Percentiles rank a stretch among this genome's conserved stretches.
These are phyloP conservation scores for Agastache rugosa DNA, from an alignment of 257 asterid species.

Conservation along the genomic window DNA sequence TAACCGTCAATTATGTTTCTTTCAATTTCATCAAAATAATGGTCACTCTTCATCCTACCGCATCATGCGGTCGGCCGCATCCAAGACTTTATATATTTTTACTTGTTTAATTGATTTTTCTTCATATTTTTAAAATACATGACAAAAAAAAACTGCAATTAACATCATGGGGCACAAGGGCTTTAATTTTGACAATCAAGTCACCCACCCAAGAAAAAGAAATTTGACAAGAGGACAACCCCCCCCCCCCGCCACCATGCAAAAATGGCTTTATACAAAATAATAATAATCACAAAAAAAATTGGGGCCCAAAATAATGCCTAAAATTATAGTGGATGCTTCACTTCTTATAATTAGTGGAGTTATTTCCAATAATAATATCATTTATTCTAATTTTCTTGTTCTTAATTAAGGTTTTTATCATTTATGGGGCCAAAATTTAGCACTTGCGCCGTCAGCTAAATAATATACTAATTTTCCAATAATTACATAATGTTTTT, in stretches of 20 bases:
- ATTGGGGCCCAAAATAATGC: slow-evolving; percentile 50
- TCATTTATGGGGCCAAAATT: slow-evolving; percentile 56
- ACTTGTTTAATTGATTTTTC: background rate
- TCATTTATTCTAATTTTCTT: slow-evolving; percentile 26
- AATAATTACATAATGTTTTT: slow-evolving; percentile 33
- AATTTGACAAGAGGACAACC: slow-evolving; percentile 38
- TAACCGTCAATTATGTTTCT: no score
- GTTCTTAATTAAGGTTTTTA: slow-evolving; percentile 30
- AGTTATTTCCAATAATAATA: slow-evolving; percentile 28
- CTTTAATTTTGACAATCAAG: slow-evolving; percentile 45
- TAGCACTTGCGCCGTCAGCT: slow-evolving; percentile 80
- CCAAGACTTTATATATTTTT: background rate
- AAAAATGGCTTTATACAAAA: slow-evolving; percentile 53
- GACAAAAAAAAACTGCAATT: background rate
- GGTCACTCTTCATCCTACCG: no score
- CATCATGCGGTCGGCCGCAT: no score
- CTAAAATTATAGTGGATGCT: slow-evolving; percentile 53
- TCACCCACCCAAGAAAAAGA: slow-evolving; percentile 45
- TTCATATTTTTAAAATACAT: background rate
- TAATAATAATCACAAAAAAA: slow-evolving; percentile 57
- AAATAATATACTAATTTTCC: slow-evolving; percentile 39
- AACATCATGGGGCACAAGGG: slow-evolving; percentile 35
- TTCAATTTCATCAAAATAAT: no score
- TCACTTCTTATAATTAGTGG: slow-evolving; percentile 49
- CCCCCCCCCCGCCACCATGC: slow-evolving; percentile 20